Evolutionary conservation across 2,329 filamentous ascomycete genomes (phyloP), one percentile per base, ranked within the genome.

Genomic region (Sporothrix schenckii): DNA sequence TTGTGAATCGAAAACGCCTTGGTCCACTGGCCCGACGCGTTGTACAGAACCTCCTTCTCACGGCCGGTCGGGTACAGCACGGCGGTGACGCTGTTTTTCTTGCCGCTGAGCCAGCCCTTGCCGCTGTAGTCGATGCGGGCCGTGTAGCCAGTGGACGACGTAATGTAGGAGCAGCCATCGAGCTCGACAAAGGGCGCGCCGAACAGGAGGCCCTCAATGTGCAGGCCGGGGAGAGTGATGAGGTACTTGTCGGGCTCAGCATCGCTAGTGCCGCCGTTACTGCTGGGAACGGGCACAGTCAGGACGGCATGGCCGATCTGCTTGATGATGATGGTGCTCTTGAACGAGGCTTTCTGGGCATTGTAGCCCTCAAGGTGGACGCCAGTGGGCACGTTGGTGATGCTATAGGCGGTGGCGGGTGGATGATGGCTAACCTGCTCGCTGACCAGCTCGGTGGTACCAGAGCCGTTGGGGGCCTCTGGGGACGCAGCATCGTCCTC

Each of bases 371-470:
- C 84, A n/a, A 91, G 82, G 77, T 85, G 85, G 66, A 98, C 88
- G 71, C 93, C 93, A 73, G 95, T 88, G 77, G 92, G 88, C 73
- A 91, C 83, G 81, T 99, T 98, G 81, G 88, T 90, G 79, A 98
- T 97, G 78, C 89, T 91, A 83, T 98, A 99, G 56, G 94, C 95
- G 1, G 94, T 99, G 49, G 93, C 93, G 2, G 95, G 94, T 68
- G 94, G 94, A 79, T 99, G 95, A 80, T 98, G 94, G 80, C 87
- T 90, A 74, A 98, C 95, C 85, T 98, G 94, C 83, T 98, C 94
- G 77, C 93, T 97, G 76, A 97, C 87, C 74, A 99, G 86, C 75
- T 91, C 88, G 39, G 95, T 98, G 63, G 89, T 91, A 70, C 94
- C 94, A 68, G 88, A 88, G 52, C 24, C 63, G 2, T 21, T 13